Percentiles rank a stretch among this genome's conserved stretches.
Evolutionary conservation across 441 rosid species (phyloP).

Genomic region (Pelargonium australe): DNA sequence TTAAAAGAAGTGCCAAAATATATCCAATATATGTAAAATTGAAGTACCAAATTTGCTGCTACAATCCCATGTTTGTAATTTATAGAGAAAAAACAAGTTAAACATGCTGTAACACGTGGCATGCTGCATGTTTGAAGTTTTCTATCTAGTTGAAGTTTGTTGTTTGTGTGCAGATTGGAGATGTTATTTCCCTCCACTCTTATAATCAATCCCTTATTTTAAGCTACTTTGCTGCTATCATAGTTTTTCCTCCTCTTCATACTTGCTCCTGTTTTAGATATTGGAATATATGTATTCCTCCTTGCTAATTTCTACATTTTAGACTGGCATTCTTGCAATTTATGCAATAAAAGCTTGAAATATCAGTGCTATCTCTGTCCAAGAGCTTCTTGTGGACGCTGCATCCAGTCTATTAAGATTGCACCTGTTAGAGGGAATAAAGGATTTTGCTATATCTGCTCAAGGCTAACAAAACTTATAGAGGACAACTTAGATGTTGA

Average conservation of each 20-base stretch:
- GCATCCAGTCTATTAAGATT: constrained; percentile 33
- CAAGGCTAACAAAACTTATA: constrained; percentile 36
- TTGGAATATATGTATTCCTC: not conserved
- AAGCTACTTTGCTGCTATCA: not conserved
- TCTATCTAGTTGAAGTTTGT: not conserved
- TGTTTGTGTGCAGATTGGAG: not conserved
- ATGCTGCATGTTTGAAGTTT: not conserved
- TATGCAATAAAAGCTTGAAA: constrained; percentile 37
- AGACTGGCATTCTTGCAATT: constrained; percentile 50
- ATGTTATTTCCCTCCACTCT: not conserved
- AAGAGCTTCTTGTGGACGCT: constrained; percentile 38
- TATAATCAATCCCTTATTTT: not conserved
- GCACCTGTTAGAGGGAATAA: constrained; percentile 32
- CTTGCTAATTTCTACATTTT: constrained; percentile 18
- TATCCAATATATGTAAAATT: not conserved
- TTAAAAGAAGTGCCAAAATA: not conserved
- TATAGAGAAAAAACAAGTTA: not conserved
- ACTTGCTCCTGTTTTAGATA: not conserved
- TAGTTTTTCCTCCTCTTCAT: constrained; percentile 10
- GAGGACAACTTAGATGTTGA: constrained; percentile 39
- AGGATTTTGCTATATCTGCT: constrained; percentile 44
- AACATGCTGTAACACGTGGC: too few relatives aligned
- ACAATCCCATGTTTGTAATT: not conserved
- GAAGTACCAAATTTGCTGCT: not conserved
- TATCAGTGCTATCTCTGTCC: constrained; percentile 54